A percentile compares a stretch with the other conserved stretches of the same genome.
phyloP scores from a whole-genome alignment of 2,329 filamentous ascomycete species.

The Penicillium sp. region DNA sequence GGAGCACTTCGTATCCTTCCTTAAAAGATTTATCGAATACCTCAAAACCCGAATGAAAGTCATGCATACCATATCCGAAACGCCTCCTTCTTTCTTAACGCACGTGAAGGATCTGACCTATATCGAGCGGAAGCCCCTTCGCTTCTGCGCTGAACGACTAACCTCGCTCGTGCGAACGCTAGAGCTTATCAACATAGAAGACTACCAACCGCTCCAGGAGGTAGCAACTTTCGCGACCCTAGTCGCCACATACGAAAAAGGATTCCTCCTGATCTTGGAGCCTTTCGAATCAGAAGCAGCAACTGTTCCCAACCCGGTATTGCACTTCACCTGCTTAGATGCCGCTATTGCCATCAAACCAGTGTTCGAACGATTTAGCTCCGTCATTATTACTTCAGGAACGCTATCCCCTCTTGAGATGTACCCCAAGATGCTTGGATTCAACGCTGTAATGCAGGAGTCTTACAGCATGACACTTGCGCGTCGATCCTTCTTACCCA shows the following conservation, averaged over 20 bases:
- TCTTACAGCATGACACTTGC: slow-evolving; percentile 96
- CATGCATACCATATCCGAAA: slow-evolving; percentile 92
- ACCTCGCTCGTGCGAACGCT: slow-evolving; percentile 90
- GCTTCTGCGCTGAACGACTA: slow-evolving; percentile 85
- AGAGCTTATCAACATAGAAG: slow-evolving; percentile 94
- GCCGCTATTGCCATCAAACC: slow-evolving; percentile 96
- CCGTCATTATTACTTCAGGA: slow-evolving; percentile 95
- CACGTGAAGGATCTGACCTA: slow-evolving; percentile 94
- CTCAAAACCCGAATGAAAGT: slow-evolving; percentile 98
- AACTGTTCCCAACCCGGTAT: slow-evolving; percentile 88
- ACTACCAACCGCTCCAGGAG: slow-evolving; percentile 92
- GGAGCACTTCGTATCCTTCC: slow-evolving; percentile 88
- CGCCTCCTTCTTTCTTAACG: slow-evolving; percentile 81
- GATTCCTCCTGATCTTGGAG: slow-evolving; percentile 91
- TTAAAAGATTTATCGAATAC: slow-evolving; percentile 96
- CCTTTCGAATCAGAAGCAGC: slow-evolving; percentile 93
- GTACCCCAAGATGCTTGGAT: slow-evolving; percentile 98
- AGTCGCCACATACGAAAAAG: slow-evolving; percentile 91
- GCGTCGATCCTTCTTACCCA: slow-evolving; percentile 85
- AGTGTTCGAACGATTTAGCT: slow-evolving; percentile 93
- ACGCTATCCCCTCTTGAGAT: slow-evolving; percentile 96
- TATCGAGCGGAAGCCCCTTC: slow-evolving; percentile 88
- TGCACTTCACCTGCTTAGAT: slow-evolving; percentile 94
- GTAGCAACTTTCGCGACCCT: slow-evolving; percentile 95
- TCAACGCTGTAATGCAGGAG: slow-evolving; percentile 84